These are phyloP conservation scores for Nyctanthes arbortristis DNA, from an alignment of 257 asterid species.

Conservation along the genomic window DNA sequence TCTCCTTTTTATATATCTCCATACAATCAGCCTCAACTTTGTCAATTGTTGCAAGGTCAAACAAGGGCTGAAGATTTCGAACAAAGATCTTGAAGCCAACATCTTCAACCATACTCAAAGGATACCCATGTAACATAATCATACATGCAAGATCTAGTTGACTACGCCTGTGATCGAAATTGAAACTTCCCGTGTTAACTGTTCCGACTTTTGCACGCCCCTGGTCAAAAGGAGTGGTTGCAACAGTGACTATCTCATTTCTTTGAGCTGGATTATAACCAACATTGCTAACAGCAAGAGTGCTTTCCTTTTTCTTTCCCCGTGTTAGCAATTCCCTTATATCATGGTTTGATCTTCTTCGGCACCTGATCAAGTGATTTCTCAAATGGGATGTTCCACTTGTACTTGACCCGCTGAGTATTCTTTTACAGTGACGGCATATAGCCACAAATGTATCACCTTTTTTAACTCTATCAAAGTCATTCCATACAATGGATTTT, in stretches of 20 bases:
- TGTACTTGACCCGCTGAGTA: slow-evolving; percentile 91
- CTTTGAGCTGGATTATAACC: slow-evolving; percentile 41
- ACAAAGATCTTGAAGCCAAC: slow-evolving; percentile 79
- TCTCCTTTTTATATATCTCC: slow-evolving; percentile 73
- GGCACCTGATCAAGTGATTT: slow-evolving; percentile 90
- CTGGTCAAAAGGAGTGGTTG: slow-evolving; percentile 45
- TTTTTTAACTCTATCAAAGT: slow-evolving; percentile 84
- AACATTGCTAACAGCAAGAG: slow-evolving; percentile 46
- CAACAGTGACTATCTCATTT: slow-evolving; percentile 55
- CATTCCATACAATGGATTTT: slow-evolving; percentile 92
- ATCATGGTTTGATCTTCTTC: slow-evolving; percentile 69
- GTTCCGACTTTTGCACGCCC: slow-evolving; percentile 40
- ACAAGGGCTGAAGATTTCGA: slow-evolving; percentile 85
- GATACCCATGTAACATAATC: slow-evolving; percentile 89
- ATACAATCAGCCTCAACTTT: slow-evolving; percentile 73
- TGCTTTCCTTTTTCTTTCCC: slow-evolving; percentile 71
- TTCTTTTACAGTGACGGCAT: slow-evolving; percentile 85
- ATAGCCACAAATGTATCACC: slow-evolving; percentile 81
- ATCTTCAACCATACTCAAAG: slow-evolving; percentile 84
- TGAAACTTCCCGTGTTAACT: slow-evolving; percentile 33
- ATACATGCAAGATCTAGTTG: slow-evolving; percentile 83
- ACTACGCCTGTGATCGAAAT: slow-evolving; percentile 67
- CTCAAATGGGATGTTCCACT: slow-evolving; percentile 96
- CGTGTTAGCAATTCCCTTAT: slow-evolving; percentile 54
- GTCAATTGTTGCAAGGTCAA: slow-evolving; percentile 57